Evolutionary conservation across 176 grass and related monocot species (phyloP).

Genomic region (Zoysia pacifica): DNA sequence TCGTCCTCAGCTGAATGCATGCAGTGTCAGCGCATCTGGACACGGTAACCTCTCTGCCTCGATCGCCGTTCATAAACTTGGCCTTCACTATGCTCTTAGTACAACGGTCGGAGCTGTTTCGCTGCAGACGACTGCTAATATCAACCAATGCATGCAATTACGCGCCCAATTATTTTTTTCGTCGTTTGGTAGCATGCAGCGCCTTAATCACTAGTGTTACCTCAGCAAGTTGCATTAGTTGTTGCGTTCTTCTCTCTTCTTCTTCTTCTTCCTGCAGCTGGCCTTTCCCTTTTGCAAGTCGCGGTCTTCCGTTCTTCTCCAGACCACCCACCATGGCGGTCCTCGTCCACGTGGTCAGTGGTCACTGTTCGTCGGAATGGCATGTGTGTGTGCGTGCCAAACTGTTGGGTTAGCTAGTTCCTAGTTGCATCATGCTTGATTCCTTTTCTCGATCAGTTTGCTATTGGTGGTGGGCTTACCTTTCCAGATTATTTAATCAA

Average conservation of each 20-base stretch:
- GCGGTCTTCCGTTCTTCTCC: slow-evolving; percentile 8
- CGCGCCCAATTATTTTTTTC: background rate
- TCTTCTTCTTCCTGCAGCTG: background rate
- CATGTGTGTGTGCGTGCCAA: slow-evolving; percentile 1
- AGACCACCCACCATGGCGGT: background rate
- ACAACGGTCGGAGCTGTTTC: background rate
- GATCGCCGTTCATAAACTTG: background rate
- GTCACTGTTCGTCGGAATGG: slow-evolving; percentile 26
- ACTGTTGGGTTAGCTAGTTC: background rate
- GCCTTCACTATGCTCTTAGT: background rate
- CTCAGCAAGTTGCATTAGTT: slow-evolving; percentile 1
- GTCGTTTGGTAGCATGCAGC: background rate
- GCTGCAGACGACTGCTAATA: background rate
- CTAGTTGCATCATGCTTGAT: too few species aligned
- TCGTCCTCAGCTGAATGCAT: background rate
- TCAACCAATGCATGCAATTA: background rate
- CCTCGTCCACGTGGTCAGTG: slow-evolving; percentile 18
- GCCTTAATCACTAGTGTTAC: too few species aligned
- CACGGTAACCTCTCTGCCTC: background rate
- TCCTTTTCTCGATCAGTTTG: too few species aligned
- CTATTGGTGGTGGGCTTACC: too few species aligned
- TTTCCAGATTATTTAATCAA: too few species aligned
- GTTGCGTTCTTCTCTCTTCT: slow-evolving; percentile 26
- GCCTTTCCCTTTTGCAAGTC: background rate
- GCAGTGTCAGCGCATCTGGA: background rate